These are phyloP conservation scores for Diaporthe sp. DNA, from an alignment of 2,329 filamentous ascomycete species.

Conservation along the genomic window DNA sequence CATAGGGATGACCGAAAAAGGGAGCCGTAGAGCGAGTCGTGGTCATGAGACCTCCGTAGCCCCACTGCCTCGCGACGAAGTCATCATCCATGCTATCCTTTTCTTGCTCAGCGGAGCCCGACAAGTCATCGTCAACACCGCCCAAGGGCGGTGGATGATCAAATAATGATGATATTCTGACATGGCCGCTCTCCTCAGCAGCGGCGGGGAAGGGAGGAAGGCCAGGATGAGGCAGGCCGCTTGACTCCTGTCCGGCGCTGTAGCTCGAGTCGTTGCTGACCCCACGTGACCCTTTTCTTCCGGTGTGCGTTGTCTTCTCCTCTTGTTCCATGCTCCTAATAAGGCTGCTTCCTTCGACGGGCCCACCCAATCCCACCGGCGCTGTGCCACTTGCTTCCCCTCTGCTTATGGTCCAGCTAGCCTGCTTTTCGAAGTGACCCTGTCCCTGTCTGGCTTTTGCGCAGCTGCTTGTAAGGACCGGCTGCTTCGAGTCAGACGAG, in stretches of 20 bases:
- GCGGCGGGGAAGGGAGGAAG: slow-evolving; percentile 20
- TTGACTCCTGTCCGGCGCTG: slow-evolving; percentile 32
- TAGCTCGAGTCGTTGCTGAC: slow-evolving; percentile 45
- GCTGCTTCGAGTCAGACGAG: slow-evolving; percentile 16
- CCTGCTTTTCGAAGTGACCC: slow-evolving; percentile 33
- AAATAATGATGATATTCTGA: slow-evolving; percentile 13
- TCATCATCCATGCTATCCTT: slow-evolving; percentile 27
- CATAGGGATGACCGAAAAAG: slow-evolving; percentile 29
- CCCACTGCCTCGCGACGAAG: not conserved
- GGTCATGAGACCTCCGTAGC: slow-evolving; percentile 8
- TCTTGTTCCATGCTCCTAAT: slow-evolving; percentile 46
- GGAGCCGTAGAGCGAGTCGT: slow-evolving; percentile 44
- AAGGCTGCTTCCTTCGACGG: slow-evolving; percentile 32
- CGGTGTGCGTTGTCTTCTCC: slow-evolving; percentile 30
- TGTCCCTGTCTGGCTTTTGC: slow-evolving; percentile 36
- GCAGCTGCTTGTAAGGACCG: not conserved
- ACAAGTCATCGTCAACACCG: not conserved
- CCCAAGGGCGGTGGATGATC: slow-evolving; percentile 3
- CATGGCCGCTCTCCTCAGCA: slow-evolving; percentile 31
- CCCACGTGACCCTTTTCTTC: slow-evolving; percentile 47
- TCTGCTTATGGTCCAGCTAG: slow-evolving; percentile 38
- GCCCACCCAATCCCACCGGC: slow-evolving; percentile 41
- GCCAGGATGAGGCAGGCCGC: slow-evolving; percentile 28
- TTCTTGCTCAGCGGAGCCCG: not conserved
- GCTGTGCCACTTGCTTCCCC: slow-evolving; percentile 39